Conservation (phyloP, 345 rosid species). For the Populus ilicifolia region DNA sequence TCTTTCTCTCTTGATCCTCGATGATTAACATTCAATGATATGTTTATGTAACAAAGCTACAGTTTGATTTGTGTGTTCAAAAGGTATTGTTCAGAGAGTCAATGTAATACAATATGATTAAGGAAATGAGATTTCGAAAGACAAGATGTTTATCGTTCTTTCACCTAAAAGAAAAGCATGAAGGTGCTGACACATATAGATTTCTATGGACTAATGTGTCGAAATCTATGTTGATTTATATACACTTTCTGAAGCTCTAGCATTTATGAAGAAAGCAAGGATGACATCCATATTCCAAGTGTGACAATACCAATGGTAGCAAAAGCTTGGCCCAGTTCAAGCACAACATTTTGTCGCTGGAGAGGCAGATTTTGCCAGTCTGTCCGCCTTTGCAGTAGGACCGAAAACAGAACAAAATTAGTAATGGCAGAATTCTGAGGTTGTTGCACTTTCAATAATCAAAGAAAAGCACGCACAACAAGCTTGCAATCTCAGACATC, state of each 20-base stretch:
- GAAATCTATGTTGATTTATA: conserved; percentile 24
- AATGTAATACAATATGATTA: no score
- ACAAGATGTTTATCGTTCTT: no score
- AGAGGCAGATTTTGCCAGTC: conserved; percentile 72
- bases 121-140: no score
- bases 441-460: not conserved
- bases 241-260: conserved; percentile 17
- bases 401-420: not conserved
- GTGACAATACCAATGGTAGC: conserved; percentile 71
- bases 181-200: not conserved
- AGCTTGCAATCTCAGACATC: not conserved
- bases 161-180: no score
- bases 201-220: not conserved
- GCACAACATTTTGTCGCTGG: conserved; percentile 45
- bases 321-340: conserved; percentile 69
- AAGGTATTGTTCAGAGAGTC: no score
- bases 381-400: conserved; percentile 42
- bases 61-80: no score
- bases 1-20: no score
- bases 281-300: conserved; percentile 76
- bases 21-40: no score
- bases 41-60: no score
- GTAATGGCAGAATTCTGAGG: not conserved
- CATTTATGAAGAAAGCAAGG: conserved; percentile 43
- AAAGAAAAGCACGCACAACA: not conserved